These are phyloP conservation scores for Aspergillus wentii DNA, from an alignment of 495 filamentous ascomycete genomes.

Conservation along the genomic window DNA sequence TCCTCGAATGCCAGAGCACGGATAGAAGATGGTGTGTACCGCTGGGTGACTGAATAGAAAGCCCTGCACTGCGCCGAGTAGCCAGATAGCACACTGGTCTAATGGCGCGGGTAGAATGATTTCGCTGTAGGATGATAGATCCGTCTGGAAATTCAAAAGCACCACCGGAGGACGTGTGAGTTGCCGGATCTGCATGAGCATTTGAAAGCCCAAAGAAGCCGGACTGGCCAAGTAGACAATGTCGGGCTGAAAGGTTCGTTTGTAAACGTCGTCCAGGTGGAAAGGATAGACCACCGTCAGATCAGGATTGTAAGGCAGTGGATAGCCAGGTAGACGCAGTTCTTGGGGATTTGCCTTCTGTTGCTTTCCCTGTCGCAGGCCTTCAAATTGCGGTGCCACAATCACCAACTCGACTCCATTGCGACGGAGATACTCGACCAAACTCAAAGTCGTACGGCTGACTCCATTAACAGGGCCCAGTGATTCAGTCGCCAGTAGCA, in stretches of 20 bases:
- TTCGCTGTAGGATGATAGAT: slow-evolving; percentile 57
- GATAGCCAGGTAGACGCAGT: slow-evolving; percentile 51
- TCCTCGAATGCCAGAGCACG: slow-evolving; percentile 46
- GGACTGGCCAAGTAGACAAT: slow-evolving; percentile 62
- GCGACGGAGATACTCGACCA: slow-evolving; percentile 54
- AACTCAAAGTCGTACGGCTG: slow-evolving; percentile 55
- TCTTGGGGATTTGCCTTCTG: slow-evolving; percentile 23
- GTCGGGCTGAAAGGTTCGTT: slow-evolving; percentile 48
- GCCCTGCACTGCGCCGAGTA: slow-evolving; percentile 51
- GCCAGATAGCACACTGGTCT: slow-evolving; percentile 46
- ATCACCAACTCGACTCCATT: slow-evolving; percentile 53
- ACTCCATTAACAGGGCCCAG: slow-evolving; percentile 65
- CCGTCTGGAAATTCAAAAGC: slow-evolving; percentile 61
- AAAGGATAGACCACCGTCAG: slow-evolving; percentile 60
- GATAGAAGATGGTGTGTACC: slow-evolving; percentile 59
- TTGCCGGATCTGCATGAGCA: slow-evolving; percentile 55
- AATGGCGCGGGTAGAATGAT: slow-evolving; percentile 57
- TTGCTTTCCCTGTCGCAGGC: slow-evolving; percentile 7
- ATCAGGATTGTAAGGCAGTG: slow-evolving; percentile 61
- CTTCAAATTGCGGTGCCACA: slow-evolving; percentile 48
- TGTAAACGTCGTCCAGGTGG: slow-evolving; percentile 48
- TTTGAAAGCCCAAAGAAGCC: slow-evolving; percentile 59
- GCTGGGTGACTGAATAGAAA: slow-evolving; percentile 53
- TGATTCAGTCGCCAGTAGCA: slow-evolving; percentile 59
- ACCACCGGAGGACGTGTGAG: slow-evolving; percentile 46